Evolutionary conservation across 2,329 filamentous ascomycete genomes (phyloP).

Genomic region (Claviceps sp.): DNA sequence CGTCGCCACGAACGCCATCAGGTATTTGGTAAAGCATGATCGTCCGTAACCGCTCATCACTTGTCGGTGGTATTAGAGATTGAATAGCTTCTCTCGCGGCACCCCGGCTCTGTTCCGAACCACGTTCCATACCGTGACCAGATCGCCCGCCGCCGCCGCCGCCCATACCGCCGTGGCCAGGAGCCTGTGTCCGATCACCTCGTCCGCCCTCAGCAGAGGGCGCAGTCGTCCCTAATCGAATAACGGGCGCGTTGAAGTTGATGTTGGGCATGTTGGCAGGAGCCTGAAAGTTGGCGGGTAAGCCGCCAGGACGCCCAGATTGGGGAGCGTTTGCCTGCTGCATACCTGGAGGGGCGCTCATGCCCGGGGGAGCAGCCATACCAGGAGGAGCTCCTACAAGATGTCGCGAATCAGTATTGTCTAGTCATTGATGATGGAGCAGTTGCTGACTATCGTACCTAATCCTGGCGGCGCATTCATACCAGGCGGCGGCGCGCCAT

Average conservation of each 20-base stretch:
- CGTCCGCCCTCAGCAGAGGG: conserved; percentile 30
- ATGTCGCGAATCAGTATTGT: not conserved
- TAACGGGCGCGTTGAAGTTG: conserved; percentile 95
- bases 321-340: conserved; percentile 61
- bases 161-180: conserved; percentile 16
- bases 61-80: conserved; percentile 66
- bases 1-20: conserved; percentile 62
- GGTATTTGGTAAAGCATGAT: conserved; percentile 84
- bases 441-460: conserved; percentile 41
- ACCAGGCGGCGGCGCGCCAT: conserved; percentile 22
- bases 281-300: conserved; percentile 75
- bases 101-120: conserved; percentile 52
- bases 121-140: conserved; percentile 48
- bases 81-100: conserved; percentile 55
- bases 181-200: conserved; percentile 21
- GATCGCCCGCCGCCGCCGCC: conserved; percentile 27
- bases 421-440: not conserved
- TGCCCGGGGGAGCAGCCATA: conserved; percentile 65
- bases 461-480: conserved; percentile 68
- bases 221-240: conserved; percentile 79
- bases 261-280: conserved; percentile 91
- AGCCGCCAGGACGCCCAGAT: conserved; percentile 65
- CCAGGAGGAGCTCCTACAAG: conserved; percentile 58
- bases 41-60: conserved; percentile 82
- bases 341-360: conserved; percentile 70